These are phyloP conservation scores for Geotrichum aggregatum DNA, from an alignment of 1,139 yeast species.

Conservation along the genomic window DNA sequence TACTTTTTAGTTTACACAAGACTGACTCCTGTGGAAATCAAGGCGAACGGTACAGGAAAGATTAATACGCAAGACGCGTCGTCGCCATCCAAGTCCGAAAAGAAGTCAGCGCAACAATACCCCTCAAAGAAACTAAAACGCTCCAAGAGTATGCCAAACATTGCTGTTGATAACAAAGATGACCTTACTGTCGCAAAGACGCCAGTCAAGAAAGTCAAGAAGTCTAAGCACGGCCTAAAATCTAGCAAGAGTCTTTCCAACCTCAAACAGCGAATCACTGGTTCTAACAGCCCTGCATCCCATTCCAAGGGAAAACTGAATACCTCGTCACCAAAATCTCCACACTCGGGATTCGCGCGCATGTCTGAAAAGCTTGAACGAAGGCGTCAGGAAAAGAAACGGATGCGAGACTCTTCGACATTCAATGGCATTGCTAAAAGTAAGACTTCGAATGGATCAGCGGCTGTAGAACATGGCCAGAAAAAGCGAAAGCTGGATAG, in stretches of 20 bases:
- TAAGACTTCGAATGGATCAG: not conserved
- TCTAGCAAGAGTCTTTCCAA: constrained; percentile 5
- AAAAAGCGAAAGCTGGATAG: constrained; percentile 23
- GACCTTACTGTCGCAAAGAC: not conserved
- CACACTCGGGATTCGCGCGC: constrained; percentile 15
- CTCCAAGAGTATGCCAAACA: constrained; percentile 3
- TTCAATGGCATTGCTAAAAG: not conserved
- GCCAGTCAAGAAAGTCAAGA: not conserved
- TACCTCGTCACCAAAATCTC: constrained; percentile 4
- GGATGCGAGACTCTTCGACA: not conserved
- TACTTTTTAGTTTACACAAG: constrained; percentile 77
- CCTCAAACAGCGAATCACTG: not conserved
- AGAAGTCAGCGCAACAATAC: not conserved
- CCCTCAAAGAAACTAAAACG: constrained; percentile 4
- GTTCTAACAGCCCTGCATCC: no score
- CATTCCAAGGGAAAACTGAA: no score
- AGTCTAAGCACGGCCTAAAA: constrained; percentile 1
- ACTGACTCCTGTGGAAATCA: constrained; percentile 24
- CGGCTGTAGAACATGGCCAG: not conserved
- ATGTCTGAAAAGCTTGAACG: constrained; percentile 13
- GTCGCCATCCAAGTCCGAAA: not conserved
- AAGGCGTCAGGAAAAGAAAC: constrained; percentile 10
- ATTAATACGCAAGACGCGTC: not conserved
- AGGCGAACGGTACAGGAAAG: not conserved
- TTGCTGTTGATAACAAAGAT: not conserved